phyloP scores from a whole-genome alignment of 495 filamentous ascomycete genomes.

The Xylaria telfairii region DNA sequence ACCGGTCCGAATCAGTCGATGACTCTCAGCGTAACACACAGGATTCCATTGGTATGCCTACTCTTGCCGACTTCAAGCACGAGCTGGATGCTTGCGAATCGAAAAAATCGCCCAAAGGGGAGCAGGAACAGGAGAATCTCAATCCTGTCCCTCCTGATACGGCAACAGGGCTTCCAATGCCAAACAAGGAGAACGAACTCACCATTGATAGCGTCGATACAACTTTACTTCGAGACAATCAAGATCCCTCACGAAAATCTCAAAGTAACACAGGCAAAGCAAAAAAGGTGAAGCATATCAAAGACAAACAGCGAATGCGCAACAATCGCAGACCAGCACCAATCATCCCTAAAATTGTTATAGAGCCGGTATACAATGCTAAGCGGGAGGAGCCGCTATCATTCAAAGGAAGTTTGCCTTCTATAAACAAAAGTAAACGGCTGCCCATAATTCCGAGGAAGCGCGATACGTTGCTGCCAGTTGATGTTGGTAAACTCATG shows the following conservation, averaged over 20 bases:
- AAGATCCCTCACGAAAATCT: no score
- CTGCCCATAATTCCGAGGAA: neutral
- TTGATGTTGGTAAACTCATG: conserved; percentile 20
- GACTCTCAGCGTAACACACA: neutral
- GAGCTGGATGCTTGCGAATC: no score
- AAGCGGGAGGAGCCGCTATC: neutral
- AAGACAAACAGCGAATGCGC: neutral
- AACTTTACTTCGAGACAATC: no score
- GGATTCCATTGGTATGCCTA: neutral
- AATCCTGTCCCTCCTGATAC: no score
- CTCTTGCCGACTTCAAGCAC: no score
- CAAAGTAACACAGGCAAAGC: no score
- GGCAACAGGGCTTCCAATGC: no score
- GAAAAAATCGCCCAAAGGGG: no score
- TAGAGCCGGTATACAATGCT: neutral
- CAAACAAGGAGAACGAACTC: no score
- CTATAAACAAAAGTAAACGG: neutral
- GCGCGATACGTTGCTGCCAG: neutral
- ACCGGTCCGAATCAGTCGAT: neutral
- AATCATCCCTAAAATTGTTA: neutral
- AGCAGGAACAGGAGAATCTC: no score
- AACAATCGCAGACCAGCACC: neutral
- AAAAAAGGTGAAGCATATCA: neutral
- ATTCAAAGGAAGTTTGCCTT: neutral
- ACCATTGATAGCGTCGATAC: no score